Evolutionary conservation across 176 grass and related monocot genomes (phyloP), one percentile per base, ranked within the genome.

Genomic region (Pontederia crassipes): DNA sequence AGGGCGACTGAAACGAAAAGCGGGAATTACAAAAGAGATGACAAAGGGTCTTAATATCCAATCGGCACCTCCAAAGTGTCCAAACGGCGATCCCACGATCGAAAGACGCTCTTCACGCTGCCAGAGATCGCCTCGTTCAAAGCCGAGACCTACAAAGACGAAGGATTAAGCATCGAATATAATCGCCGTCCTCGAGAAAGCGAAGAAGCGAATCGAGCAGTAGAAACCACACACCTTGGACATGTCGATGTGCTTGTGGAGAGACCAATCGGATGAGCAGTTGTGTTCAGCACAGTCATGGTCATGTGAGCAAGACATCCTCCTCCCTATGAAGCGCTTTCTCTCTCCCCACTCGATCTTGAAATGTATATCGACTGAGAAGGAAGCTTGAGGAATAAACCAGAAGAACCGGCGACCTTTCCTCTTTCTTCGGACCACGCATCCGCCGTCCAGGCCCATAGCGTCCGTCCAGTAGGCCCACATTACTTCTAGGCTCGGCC

Each of bases 241-340:
- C 47, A 92, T 24, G 65, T 92, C 93, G 84, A 98, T 69, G 79
- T 98, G 87, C 64, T 82, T 83, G 84, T 86, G 82, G 64, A 98
- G 93, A 61, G 93, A 92, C 87, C 87, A 98, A 82, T 98, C 87
- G 49, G 87, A 74, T 45, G 93, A 81, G 78, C 93, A 98, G 84
- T 92, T 88, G 79, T 98, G 87, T 67, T 92, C 87, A 81, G 85
- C 93, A 77, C 93, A 98, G 77, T 75, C 82, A 76, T 98, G 93
- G 61, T 98, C 84, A 72, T 98, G 93, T 74, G 80, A 61, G 77
- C 93, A 98, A 49, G 87, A 73, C 93, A 97, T 65, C 16, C 57
- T 28, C 20, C 24, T 32, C 1, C 4, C 17, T 11, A 0, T 17
- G 28, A 9, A 40, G 13, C 15, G 9, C 59, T 11, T 13, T 46